Evolutionary conservation across 768 basidiomycete species (phyloP).

Genomic region (Lactifluus volemus): DNA sequence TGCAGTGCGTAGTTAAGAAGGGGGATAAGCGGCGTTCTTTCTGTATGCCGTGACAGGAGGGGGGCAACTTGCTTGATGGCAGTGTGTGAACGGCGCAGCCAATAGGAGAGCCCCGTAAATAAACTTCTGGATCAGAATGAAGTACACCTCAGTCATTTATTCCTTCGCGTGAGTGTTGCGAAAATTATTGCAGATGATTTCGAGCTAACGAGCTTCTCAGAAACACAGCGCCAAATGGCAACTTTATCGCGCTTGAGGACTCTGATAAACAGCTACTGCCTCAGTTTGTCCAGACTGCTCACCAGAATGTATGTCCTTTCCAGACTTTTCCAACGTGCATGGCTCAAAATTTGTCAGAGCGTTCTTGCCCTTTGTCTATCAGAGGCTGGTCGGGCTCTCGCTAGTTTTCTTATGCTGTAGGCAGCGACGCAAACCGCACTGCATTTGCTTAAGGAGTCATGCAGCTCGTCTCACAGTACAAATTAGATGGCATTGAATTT

Average conservation of each 20-base stretch:
- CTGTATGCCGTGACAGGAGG: not conserved
- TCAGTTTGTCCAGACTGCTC: conserved; percentile 44
- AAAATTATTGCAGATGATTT: not conserved
- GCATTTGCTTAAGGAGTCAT: conserved; percentile 50
- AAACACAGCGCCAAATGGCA: conserved; percentile 28
- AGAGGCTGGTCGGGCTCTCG: conserved; percentile 63
- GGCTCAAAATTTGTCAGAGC: conserved; percentile 29
- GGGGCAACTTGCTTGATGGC: not conserved
- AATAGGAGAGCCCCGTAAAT: not conserved
- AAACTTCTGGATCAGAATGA: conserved; percentile 15
- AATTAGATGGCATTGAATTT: too few relatives aligned
- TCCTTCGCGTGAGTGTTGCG: conserved; percentile 46
- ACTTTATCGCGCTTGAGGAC: conserved; percentile 26
- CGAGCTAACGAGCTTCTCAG: conserved; percentile 19
- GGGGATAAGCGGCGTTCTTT: not conserved
- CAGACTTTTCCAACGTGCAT: not conserved
- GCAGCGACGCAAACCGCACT: conserved; percentile 45
- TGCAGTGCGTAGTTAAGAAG: not conserved
- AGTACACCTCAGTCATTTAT: conserved; percentile 61
- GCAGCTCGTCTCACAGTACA: conserved; percentile 35
- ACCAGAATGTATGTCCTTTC: conserved; percentile 27
- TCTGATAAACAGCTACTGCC: conserved; percentile 46
- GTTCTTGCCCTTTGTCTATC: conserved; percentile 49
- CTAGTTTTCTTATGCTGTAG: conserved; percentile 55
- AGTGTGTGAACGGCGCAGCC: not conserved